Evolutionary conservation across 1,284 basidiomycete genomes (phyloP).

Genomic region (Trichosporon coremiiforme): DNA sequence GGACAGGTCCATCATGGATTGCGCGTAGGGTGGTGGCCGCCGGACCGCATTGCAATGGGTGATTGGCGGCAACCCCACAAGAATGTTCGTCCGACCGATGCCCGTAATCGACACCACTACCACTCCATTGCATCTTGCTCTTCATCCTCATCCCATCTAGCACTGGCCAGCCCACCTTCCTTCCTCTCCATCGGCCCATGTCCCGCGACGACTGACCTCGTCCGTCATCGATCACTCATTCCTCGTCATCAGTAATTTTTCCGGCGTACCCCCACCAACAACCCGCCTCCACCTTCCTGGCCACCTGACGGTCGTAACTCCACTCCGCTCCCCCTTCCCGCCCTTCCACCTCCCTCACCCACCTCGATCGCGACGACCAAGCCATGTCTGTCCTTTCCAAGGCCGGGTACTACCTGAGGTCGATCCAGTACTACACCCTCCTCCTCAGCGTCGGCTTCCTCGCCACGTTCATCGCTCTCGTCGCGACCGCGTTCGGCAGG

Average conservation of each 20-base stretch:
- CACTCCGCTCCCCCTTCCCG: background rate
- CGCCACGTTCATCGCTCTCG: conserved; percentile 71
- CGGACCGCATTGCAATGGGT: background rate
- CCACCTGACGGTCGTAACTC: conserved; percentile 4
- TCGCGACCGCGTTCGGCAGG: conserved; percentile 69
- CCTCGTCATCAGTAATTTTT: conserved; percentile 14
- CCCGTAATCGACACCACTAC: background rate
- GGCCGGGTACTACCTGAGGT: conserved; percentile 63
- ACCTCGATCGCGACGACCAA: background rate
- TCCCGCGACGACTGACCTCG: background rate
- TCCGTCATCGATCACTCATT: conserved; percentile 1
- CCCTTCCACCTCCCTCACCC: background rate
- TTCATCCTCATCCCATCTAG: background rate
- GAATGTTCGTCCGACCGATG: conserved; percentile 17
- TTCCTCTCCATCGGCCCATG: conserved; percentile 1
- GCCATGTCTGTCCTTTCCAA: conserved; percentile 35
- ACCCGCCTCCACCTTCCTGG: background rate
- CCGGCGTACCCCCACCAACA: background rate
- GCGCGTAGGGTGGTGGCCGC: background rate
- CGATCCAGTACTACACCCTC: conserved; percentile 71
- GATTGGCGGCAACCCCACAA: conserved; percentile 19
- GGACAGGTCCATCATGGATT: background rate
- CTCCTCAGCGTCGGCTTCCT: conserved; percentile 74
- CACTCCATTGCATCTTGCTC: background rate
- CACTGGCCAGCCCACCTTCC: conserved; percentile 1